Base-by-base conservation (phyloP, 495 filamentous ascomycete genomes). In the Podospora didyma region DNA sequence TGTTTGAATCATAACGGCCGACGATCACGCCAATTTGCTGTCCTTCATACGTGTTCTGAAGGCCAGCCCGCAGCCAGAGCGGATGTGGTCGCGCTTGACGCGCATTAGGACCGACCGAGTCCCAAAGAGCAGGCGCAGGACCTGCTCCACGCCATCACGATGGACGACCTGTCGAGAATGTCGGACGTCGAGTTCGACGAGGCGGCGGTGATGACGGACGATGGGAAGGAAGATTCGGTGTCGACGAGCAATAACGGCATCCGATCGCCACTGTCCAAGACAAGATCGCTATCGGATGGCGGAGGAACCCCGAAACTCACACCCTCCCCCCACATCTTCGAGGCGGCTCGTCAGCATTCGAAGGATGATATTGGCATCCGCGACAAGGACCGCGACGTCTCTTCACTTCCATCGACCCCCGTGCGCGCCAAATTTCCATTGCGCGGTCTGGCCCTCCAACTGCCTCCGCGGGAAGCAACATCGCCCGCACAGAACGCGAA, bases 361-460 rank as follows among this genome's bases (percentile, higher is more conserved):
- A 93, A 94, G 74, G 92, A 97, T 77, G 92, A 97, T 65, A 87
- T 84, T 62, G 80, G 80, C 49, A 73, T 68, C 44, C 68, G 63
- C 11, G 73, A 72, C 51, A 75, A 65, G 56, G 65, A 65, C 17
- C 57, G 65, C 48, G 68, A 55, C 17, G 7, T 53, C 12, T 46
- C 56, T 10, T 47, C 37, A 28, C 59, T 57, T 5, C 66, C 62
- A 14, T 67, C 69, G 10, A 77, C 78, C 14, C 87, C 90, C 7
- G 76, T 80, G 52, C 79, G 89, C 51, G 76, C 86, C 9, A 73
- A 79, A 54, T 79, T 86, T 61, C 72, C 80, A 17, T 58, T 80
- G 21, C 77, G 82, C 31, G 84, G 82, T 35, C 75, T 95, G 26
- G 86, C 88, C 12, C 75, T 96, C 58, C 88, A 92, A 64, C 82